Evolutionary conservation across 2,329 filamentous ascomycete species (phyloP), one percentile per base, ranked within the genome.

Genomic region (Botryotinia globosa): DNA sequence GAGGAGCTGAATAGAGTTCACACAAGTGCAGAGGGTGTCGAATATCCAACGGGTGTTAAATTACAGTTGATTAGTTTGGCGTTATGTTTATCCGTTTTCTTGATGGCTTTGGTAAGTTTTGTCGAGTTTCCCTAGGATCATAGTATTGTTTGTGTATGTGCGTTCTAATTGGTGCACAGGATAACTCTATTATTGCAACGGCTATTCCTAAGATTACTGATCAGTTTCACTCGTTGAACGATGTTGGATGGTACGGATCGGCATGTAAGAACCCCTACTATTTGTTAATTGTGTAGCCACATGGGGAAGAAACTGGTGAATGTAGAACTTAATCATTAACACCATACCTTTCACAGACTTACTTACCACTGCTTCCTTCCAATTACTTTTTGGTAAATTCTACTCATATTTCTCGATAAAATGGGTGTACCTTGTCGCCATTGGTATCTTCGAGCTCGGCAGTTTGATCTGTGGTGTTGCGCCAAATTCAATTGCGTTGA

Each of bases 221-320:
- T 66, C 67, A 86, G 82, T 78, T 88, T 85, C 78, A 87, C 83
- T 42, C 84, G 83, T 75, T 83, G 82, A 80, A 84, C 82, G 25
- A 80, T 81, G 74, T 85, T 22, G 85, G 86, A 37, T 90, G 88
- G 88, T 90, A 90, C 75, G 87, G 86, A 6, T 83, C 86, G 34
- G 85, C 86, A 65, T 88, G 85, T 76, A 86, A 87, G 80, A 29
- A 14, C 16, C 34, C 18, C 81, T 87, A 16, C 10, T 39, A 48
- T 51, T 45, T 18, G 29, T 3, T 37, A 51, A 14, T 45, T 39
- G 59, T 59, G 16, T 37, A 22, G 22, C 37, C 10, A 48, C 5
- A 32, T 56, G 34, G 48, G 64, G 22, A 67, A 67, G 34, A 32
- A 67, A 42, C 25, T 14, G 39, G 5, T 63, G n/a, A 8, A n/a